Conservation (phyloP, 106 monocot genomes). For the Chionographis japonica region DNA sequence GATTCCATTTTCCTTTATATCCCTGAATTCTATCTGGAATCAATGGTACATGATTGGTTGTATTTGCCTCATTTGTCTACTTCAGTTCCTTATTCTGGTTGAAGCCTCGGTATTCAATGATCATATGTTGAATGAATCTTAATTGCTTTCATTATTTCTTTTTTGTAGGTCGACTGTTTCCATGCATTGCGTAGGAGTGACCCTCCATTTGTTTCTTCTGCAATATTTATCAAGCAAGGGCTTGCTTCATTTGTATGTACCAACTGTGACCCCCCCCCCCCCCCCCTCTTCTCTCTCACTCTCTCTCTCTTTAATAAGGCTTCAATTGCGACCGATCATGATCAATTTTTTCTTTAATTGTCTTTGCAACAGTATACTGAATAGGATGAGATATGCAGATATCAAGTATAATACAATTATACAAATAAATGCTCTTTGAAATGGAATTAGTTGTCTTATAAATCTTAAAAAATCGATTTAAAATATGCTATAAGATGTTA, state of each 20-base stretch:
- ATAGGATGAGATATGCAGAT: too few species aligned
- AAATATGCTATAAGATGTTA: too few species aligned
- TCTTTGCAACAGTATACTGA: too few species aligned
- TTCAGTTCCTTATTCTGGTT: background rate
- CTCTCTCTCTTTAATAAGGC: too few species aligned
- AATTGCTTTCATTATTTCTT: background rate
- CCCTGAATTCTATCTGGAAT: constrained; percentile 91
- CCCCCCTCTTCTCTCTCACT: too few species aligned
- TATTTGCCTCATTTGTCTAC: background rate
- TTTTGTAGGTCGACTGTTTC: constrained; percentile 87
- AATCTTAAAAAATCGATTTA: too few species aligned
- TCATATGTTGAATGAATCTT: background rate
- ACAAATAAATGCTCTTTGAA: too few species aligned
- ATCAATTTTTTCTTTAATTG: background rate
- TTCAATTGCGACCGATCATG: background rate
- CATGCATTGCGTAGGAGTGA: constrained; percentile 89
- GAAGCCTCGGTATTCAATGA: too few species aligned
- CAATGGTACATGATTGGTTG: constrained; percentile 46
- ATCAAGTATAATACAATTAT: too few species aligned
- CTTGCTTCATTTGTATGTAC: constrained; percentile 92
- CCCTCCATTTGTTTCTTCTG: constrained; percentile 90
- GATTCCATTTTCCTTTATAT: constrained; percentile 64
- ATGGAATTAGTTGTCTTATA: too few species aligned
- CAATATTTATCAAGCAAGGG: constrained; percentile 82
- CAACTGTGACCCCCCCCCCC: constrained; percentile 1